phyloP scores from a whole-genome alignment of 176 grass and related monocot genomes.

The Aegilops umbellulata region DNA sequence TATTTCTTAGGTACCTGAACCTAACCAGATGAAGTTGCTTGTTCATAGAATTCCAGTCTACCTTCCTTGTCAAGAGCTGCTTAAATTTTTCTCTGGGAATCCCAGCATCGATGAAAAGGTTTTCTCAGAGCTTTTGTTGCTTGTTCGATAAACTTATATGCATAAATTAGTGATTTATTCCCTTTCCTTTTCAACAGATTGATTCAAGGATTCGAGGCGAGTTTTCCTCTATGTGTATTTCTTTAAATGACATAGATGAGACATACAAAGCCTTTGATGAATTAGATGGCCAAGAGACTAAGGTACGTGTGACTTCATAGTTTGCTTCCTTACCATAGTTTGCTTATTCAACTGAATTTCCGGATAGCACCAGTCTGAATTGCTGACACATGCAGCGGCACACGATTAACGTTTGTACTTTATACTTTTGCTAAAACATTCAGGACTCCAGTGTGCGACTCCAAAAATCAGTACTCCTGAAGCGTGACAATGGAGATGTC shows the following conservation, averaged over 20 bases:
- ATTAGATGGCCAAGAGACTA: constrained; percentile 59
- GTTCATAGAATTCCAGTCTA: constrained; percentile 72
- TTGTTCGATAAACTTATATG: neutral
- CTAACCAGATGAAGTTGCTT: constrained; percentile 57
- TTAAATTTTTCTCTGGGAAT: constrained; percentile 47
- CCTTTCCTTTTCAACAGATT: constrained; percentile 45
- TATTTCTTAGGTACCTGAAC: constrained; percentile 54
- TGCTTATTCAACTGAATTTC: constrained; percentile 14
- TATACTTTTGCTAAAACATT: constrained; percentile 11
- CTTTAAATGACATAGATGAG: constrained; percentile 44
- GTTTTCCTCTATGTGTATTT: constrained; percentile 60
- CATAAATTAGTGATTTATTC: neutral
- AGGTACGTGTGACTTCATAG: constrained; percentile 31
- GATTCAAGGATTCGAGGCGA: constrained; percentile 56
- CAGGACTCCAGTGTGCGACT: constrained; percentile 54
- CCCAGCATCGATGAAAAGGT: constrained; percentile 60
- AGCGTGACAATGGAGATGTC: constrained; percentile 48
- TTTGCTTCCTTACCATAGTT: constrained; percentile 7
- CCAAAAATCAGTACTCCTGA: constrained; percentile 54
- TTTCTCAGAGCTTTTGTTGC: neutral
- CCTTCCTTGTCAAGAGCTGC: constrained; percentile 61
- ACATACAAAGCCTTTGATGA: constrained; percentile 65
- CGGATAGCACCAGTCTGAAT: neutral
- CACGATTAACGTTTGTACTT: neutral
- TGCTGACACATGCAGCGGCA: neutral